A percentile compares a stretch with the other conserved stretches of the same genome.
phyloP scores from a whole-genome alignment of 2,329 filamentous ascomycete genomes.

The Juglanconis sp. region DNA sequence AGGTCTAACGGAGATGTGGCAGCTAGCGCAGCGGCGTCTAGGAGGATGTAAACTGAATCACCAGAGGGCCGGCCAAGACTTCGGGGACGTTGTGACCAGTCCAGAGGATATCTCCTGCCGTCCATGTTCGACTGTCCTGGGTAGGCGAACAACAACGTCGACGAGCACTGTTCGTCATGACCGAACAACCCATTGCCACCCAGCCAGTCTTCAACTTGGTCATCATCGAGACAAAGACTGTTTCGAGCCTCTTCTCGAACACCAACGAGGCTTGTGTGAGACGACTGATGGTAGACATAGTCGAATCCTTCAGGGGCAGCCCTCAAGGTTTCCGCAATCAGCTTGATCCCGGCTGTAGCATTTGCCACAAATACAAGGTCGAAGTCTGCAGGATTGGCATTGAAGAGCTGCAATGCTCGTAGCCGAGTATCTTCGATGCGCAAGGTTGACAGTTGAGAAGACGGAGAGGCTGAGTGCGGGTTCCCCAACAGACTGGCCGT shows the following conservation, averaged over 20 bases:
- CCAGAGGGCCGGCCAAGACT: not conserved
- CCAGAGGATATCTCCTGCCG: constrained; percentile 68
- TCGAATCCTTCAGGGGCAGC: constrained; percentile 67
- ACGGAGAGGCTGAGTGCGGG: constrained; percentile 80
- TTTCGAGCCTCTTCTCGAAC: constrained; percentile 66
- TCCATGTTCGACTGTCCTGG: constrained; percentile 94
- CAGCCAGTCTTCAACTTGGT: constrained; percentile 65
- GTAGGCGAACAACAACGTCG: constrained; percentile 66
- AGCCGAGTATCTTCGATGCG: constrained; percentile 75
- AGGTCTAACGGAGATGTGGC: constrained; percentile 77
- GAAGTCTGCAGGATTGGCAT: constrained; percentile 75
- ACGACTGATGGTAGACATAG: constrained; percentile 79
- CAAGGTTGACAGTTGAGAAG: constrained; percentile 73
- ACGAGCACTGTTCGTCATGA: constrained; percentile 19
- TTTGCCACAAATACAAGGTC: constrained; percentile 89
- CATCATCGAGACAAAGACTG: constrained; percentile 66
- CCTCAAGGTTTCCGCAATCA: constrained; percentile 75
- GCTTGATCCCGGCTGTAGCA: constrained; percentile 80
- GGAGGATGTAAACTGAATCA: constrained; percentile 59
- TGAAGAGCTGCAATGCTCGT: constrained; percentile 71
- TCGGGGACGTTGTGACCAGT: constrained; percentile 59
- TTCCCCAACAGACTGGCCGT: constrained; percentile 80
- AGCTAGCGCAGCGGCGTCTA: constrained; percentile 80
- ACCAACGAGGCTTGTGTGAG: constrained; percentile 85
- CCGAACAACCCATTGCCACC: constrained; percentile 32